phyloP scores from a whole-genome alignment of 208 protist genomes.

The Zelonia costaricensis region DNA sequence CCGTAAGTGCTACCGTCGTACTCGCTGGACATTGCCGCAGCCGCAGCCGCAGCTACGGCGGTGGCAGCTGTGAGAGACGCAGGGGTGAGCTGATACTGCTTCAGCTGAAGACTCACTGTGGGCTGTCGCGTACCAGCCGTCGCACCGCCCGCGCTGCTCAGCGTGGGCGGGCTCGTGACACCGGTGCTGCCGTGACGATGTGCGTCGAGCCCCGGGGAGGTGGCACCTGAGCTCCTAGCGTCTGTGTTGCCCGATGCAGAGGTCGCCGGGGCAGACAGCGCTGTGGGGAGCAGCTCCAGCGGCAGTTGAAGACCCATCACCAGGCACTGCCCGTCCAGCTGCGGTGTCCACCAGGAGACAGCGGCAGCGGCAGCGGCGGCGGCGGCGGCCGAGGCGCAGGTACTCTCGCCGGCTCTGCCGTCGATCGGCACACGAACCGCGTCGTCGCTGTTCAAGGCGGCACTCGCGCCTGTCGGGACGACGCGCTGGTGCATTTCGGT shows the following conservation, averaged over 20 bases:
- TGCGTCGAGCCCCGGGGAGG: not conserved
- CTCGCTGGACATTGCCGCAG: not conserved
- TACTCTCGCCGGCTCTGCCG: no score
- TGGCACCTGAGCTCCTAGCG: no score
- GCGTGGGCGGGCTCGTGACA: not conserved
- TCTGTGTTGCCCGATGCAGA: no score
- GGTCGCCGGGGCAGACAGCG: not conserved
- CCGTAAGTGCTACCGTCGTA: no score
- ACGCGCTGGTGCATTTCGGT: no score
- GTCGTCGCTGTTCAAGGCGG: no score
- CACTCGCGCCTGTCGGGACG: no score
- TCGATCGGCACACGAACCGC: no score
- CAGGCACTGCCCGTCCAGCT: slow-evolving; percentile 20
- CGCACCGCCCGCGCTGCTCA: not conserved
- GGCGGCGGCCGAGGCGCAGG: no score
- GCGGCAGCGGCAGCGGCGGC: not conserved
- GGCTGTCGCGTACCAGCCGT: not conserved
- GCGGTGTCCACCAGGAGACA: slow-evolving; percentile 26
- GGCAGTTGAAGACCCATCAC: slow-evolving; percentile 25
- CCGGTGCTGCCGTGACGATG: not conserved
- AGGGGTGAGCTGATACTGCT: slow-evolving; percentile 11
- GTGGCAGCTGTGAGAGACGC: no score
- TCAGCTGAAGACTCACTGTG: slow-evolving; percentile 20
- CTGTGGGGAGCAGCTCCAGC: slow-evolving; percentile 17
- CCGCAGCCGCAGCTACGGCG: no score